Base-by-base conservation (phyloP, 2,329 filamentous ascomycete genomes). In the Xenoacremonium recifei region DNA sequence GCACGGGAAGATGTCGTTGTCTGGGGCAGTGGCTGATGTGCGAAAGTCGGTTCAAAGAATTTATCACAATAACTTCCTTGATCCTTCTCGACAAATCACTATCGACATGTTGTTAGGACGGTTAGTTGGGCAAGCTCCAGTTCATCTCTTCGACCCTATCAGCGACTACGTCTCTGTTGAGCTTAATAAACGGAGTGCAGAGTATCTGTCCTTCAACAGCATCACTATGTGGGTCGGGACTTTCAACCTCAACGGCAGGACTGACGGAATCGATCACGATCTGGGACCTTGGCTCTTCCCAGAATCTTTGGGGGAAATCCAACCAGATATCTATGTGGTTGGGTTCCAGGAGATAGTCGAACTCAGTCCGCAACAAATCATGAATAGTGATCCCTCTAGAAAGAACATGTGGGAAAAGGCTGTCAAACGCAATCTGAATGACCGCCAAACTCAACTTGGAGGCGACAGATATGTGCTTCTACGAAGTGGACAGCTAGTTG, bases 321-420 rank as follows among this genome's bases (percentile, higher is more conserved):
- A 87, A 47, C 91, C 93, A 5, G 87, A 92, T 44, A 87, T 99
- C 27, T 83, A 95, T 38, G 90, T 87, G 6, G 84, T 96, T 13
- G 93, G 89, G 0, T 97, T 99, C 57, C 93, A 99, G 61, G 93
- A 99, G 65, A 97, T 99, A 49, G 93, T 99, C n/a, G 89, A 96
- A 60, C 72, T 99, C 35, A 96, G 89, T 55, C 93, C 95, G 13
- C 92, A 97, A 63, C 93, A 99, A 60, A 97, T 99, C 59, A 96
- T 99, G 90, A 96, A 95, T 51, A 97, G 91, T 46, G 92, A 99
- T 61, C 93, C 93, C 1, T 82, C 84, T 3, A 80, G 88, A 40
- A 88, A 92, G 51, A 84, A 89, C 49, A 71, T 84, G 16, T 99
- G 93, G 93, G 93, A 99, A 62, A 70, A 76, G 39, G 84, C 87